Evolutionary conservation across 768 basidiomycete species (phyloP).

Genomic region (Rhodotorula babjevae): DNA sequence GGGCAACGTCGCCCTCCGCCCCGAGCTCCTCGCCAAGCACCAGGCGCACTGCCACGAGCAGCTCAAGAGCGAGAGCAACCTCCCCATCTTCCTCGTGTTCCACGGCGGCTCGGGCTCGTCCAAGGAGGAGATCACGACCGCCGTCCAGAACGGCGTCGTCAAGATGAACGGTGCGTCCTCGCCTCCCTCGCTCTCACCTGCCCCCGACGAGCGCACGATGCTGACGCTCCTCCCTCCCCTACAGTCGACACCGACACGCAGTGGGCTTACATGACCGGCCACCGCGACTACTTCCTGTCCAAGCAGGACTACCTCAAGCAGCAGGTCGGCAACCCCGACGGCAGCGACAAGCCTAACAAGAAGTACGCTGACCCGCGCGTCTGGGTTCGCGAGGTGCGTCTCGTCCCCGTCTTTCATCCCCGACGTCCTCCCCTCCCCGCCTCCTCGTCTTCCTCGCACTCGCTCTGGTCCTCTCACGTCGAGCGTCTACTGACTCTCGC

Average conservation of each 20-base stretch:
- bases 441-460: too few species aligned
- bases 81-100: slow-evolving; percentile 97
- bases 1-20: slow-evolving; percentile 90
- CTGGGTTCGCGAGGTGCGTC: slow-evolving; percentile 77
- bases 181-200: not conserved
- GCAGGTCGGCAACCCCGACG: slow-evolving; percentile 97
- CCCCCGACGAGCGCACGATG: too few species aligned
- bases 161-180: slow-evolving; percentile 81
- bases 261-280: slow-evolving; percentile 62
- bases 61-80: slow-evolving; percentile 58
- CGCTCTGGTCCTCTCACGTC: too few species aligned
- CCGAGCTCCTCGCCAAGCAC: slow-evolving; percentile 86
- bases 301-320: slow-evolving; percentile 82
- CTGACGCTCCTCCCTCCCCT: slow-evolving; percentile 45
- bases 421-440: too few species aligned
- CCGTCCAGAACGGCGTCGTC: slow-evolving; percentile 85
- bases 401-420: not conserved
- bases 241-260: slow-evolving; percentile 49
- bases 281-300: slow-evolving; percentile 72
- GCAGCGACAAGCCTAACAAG: slow-evolving; percentile 97
- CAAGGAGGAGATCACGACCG: slow-evolving; percentile 89
- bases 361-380: slow-evolving; percentile 62
- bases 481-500: not conserved
- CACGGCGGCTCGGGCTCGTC: slow-evolving; percentile 98
- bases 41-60: slow-evolving; percentile 69